phyloP scores from a whole-genome alignment of 306 rosid species.

The Leucaena leucocephala region DNA sequence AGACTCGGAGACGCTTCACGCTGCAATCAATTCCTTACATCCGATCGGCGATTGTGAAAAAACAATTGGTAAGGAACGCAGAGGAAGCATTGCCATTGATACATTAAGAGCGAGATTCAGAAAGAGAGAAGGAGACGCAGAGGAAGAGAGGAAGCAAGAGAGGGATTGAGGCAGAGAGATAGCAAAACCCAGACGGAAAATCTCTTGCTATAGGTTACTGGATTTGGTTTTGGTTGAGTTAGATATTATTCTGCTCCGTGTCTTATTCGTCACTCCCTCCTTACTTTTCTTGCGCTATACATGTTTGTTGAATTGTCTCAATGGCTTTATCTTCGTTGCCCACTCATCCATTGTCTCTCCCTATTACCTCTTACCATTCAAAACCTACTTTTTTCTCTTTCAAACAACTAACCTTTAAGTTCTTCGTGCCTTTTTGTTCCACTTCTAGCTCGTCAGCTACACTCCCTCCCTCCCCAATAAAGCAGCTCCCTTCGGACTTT shows the following conservation, averaged over 20 bases:
- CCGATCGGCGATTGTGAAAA: not conserved
- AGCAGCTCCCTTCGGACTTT: constrained; percentile 62
- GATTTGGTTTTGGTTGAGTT: no score
- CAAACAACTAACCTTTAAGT: constrained; percentile 33
- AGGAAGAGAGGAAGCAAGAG: no score
- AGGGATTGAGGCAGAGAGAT: no score
- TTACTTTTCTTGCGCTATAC: not conserved
- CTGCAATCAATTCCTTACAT: not conserved
- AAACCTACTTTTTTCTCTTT: constrained; percentile 34
- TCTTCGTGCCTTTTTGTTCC: constrained; percentile 32
- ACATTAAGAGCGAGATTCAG: not conserved
- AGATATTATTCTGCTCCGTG: no score
- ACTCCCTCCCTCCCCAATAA: constrained; percentile 28
- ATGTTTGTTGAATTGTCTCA: constrained; percentile 49
- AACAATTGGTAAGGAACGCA: not conserved
- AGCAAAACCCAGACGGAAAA: no score
- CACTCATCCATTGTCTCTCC: constrained; percentile 47
- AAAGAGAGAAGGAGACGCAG: no score
- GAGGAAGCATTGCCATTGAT: not conserved
- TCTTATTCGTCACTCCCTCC: not conserved
- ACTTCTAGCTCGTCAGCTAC: constrained; percentile 22
- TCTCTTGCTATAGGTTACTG: no score
- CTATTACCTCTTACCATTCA: constrained; percentile 34
- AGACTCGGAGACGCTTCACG: not conserved
- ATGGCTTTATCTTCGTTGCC: constrained; percentile 61